phyloP scores from a whole-genome alignment of 1,139 yeast species.

The Pichia sp. region DNA sequence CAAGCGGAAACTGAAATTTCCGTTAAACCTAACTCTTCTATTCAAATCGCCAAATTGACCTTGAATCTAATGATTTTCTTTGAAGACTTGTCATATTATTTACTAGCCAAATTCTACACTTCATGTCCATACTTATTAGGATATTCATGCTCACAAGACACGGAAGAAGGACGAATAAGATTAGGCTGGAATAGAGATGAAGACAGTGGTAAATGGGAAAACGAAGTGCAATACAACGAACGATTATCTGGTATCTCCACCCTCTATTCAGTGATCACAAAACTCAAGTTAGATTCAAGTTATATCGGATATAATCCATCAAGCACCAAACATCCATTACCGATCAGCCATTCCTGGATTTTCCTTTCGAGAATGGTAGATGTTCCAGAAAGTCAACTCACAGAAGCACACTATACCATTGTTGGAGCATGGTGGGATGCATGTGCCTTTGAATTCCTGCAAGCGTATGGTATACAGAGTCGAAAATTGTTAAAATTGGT shows the following conservation, averaged over 20 bases:
- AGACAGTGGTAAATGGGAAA: slow-evolving; percentile 68
- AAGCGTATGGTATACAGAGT: slow-evolving; percentile 69
- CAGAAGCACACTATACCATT: slow-evolving; percentile 70
- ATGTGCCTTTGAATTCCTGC: slow-evolving; percentile 54
- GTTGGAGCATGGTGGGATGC: slow-evolving; percentile 95
- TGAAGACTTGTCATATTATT: slow-evolving; percentile 64
- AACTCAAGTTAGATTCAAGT: slow-evolving; percentile 33
- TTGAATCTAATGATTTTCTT: slow-evolving; percentile 51
- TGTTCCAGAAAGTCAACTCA: slow-evolving; percentile 44
- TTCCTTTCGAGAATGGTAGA: slow-evolving; percentile 72
- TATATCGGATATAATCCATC: slow-evolving; percentile 26
- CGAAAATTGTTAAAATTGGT: slow-evolving; percentile 52
- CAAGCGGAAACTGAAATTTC: slow-evolving; percentile 94
- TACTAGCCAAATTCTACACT: slow-evolving; percentile 81
- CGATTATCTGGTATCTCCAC: slow-evolving; percentile 84
- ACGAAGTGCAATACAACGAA: slow-evolving; percentile 72
- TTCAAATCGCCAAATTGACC: slow-evolving; percentile 75
- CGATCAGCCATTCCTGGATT: slow-evolving; percentile 58
- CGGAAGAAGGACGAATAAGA: slow-evolving; percentile 75
- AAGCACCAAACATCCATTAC: slow-evolving; percentile 46
- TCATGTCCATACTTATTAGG: slow-evolving; percentile 92
- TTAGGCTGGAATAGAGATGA: slow-evolving; percentile 85
- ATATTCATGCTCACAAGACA: slow-evolving; percentile 65
- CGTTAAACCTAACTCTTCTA: slow-evolving; percentile 73
- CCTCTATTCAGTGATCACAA: slow-evolving; percentile 73